phyloP scores from a whole-genome alignment of 495 filamentous ascomycete genomes.

The Talaromyces wortmannii region DNA sequence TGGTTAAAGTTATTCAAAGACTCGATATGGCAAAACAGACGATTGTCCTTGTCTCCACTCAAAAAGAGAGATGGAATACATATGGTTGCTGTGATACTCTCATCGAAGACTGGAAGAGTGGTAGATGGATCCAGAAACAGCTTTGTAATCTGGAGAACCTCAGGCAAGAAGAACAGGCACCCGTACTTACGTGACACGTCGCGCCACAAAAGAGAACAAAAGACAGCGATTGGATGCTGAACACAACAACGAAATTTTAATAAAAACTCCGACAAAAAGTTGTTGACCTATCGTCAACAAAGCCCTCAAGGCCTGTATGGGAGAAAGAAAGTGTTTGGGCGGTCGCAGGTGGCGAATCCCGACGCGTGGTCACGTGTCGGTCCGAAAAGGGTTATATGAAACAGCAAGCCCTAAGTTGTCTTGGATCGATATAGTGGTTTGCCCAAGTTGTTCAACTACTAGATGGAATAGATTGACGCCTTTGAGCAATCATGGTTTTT shows the following conservation, averaged over 20 bases:
- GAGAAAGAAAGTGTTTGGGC: neutral
- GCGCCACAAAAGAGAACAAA: neutral
- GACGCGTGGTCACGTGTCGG: slow-evolving; percentile 1
- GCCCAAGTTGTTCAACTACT: no score
- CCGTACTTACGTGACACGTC: neutral
- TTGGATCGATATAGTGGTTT: no score
- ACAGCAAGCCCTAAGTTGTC: neutral
- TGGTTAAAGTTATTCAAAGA: slow-evolving; percentile 12
- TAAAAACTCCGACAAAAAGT: no score
- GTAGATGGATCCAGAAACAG: slow-evolving; percentile 4
- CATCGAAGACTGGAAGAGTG: neutral
- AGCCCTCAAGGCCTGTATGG: neutral
- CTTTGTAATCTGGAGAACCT: slow-evolving; percentile 1
- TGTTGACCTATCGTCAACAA: no score
- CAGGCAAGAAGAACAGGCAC: neutral
- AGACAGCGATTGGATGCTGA: neutral
- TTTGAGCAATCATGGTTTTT: no score
- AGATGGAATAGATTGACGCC: no score
- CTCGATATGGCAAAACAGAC: no score
- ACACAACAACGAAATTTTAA: no score
- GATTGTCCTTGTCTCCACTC: no score
- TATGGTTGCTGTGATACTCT: no score
- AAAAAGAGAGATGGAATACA: no score
- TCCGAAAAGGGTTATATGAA: neutral
- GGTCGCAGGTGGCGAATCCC: neutral